Base-by-base conservation (phyloP, 2,329 filamentous ascomycete genomes). In the Fonsecaea nubica region DNA sequence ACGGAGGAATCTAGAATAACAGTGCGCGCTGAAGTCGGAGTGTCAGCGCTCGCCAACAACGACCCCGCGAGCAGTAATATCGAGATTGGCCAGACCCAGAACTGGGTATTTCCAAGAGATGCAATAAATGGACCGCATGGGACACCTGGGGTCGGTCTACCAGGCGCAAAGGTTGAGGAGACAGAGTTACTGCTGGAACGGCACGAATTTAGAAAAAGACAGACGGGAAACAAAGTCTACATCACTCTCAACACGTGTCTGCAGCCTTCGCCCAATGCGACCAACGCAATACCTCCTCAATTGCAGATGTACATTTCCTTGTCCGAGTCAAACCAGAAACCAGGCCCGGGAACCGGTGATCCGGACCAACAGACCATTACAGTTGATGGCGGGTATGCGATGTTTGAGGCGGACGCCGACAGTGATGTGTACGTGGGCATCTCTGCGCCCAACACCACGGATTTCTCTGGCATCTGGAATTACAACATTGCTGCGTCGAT, bases 231-330 rank as follows among this genome's bases (percentile, higher is more conserved):
- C 32, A 69, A 35, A 38, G 54, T 98, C 2, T 97, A 90, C 77
- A 84, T 99, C 62, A 93, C 93, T 1, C 88, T 93, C 52, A 98
- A 93, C 71, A 93, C 92, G 0, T 99, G 95, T 77, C 78, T 87
- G 32, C 92, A 96, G 73, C 95, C 94, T 12, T 76, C 79, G 21
- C 81, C 84, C 48, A 86, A 85, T 48, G 80, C 79, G 8, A 80
- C 81, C 1, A 79, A 81, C 10, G 80, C 81, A 30, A 72, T 81
- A 1, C 86, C 91, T 12, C 90, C 91, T 1, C 93, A 96, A 73
- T 84, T 98, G 58, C 86, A 86, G 12, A 80, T 98, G 9, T 96
- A 90, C 74, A 82, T 97, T 56, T 96, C 93, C 2, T 87, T 82
- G 18, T 87, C 87, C 2, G 74, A 82, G 1, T 80, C 82, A 12